Conservation (phyloP, 2,329 filamentous ascomycete genomes). For the Pezicula rhizophila region DNA sequence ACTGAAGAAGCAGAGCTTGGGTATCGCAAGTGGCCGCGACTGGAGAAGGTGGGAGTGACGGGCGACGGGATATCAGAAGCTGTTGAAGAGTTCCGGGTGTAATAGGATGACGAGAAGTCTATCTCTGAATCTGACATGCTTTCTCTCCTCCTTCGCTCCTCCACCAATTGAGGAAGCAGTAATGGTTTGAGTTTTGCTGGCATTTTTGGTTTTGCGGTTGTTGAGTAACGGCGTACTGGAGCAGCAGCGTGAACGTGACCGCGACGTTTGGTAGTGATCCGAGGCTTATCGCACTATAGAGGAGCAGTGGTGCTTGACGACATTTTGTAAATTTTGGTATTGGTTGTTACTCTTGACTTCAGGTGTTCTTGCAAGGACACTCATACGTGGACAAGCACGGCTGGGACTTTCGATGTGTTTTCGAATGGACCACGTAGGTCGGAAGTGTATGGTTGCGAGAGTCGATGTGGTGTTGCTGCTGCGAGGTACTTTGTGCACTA, state of each 20-base stretch:
- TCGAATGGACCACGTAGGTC: conserved; percentile 24
- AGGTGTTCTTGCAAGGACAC: conserved; percentile 11
- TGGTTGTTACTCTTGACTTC: conserved; percentile 8
- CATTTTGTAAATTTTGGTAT: conserved; percentile 16
- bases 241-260: conserved; percentile 3
- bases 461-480: conserved; percentile 12
- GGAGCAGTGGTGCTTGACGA: conserved; percentile 10
- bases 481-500: conserved; percentile 12
- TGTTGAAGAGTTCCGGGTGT: conserved; percentile 36
- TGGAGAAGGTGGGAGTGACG: conserved; percentile 61
- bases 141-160: conserved; percentile 41
- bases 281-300: conserved; percentile 14
- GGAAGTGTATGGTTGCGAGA: conserved; percentile 10
- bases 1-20: conserved; percentile 76
- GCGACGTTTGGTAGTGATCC: conserved; percentile 1
- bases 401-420: conserved; percentile 16
- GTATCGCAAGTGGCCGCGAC: conserved; percentile 55
- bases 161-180: conserved; percentile 46
- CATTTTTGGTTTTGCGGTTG: conserved; percentile 15
- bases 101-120: conserved; percentile 23
- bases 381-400: conserved; percentile 24
- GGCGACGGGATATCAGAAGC: conserved; percentile 65
- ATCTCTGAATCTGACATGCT: conserved; percentile 24
- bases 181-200: conserved; percentile 44
- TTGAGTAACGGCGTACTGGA: not conserved